Evolutionary conservation across 2,329 filamentous ascomycete species (phyloP), one percentile per base, ranked within the genome.

Genomic region (Eutypella sp.): DNA sequence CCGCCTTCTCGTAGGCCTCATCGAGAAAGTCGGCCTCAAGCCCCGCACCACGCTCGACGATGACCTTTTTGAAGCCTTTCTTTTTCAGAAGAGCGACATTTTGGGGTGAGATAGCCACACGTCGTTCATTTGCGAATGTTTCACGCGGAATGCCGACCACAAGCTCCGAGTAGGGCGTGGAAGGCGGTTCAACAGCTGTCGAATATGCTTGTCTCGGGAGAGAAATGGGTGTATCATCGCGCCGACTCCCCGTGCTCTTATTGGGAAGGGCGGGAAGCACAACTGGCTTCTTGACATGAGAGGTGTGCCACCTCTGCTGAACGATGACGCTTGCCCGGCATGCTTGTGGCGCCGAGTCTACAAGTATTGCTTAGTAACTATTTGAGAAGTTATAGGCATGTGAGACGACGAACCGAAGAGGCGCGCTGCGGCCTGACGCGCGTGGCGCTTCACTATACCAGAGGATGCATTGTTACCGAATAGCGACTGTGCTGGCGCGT

Each of bases 41-140:
- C 9, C 90, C 90, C n/a, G 89, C 89, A 31, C 87, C 87, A 18
- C 82, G 80, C 69, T 95, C 87, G 31, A 96, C 78, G 3, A 95
- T 69, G 20, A 96, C 79, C 50, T 82, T 81, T 27, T 75, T 76
- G 63, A 89, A 93, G 27, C 89, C 90, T 65, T 95, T 95, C 65
- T 95, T 95, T 51, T 91, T 79, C 1, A 96, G 70, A 1, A 95
- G 71, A 2, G 84, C 78, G 15, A 90, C 87, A 69, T 95, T 95
- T 52, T 87, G 81, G 1, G 90, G 90, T 0, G 88, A 92, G 46
- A 95, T 76, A 24, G 90, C 88, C 13, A 95, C 89, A 42, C 90
- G 86, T 36, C 85, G 82, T 69, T 96, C 90, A 47, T 84, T 81
- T 1, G 82, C 79, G 57, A 79, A 89, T n/a, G 80, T 85, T 66